A percentile compares a stretch with the other conserved stretches of the same genome.
Conservation (phyloP, 768 basidiomycete species). For the Hysterangium stoloniferum region DNA sequence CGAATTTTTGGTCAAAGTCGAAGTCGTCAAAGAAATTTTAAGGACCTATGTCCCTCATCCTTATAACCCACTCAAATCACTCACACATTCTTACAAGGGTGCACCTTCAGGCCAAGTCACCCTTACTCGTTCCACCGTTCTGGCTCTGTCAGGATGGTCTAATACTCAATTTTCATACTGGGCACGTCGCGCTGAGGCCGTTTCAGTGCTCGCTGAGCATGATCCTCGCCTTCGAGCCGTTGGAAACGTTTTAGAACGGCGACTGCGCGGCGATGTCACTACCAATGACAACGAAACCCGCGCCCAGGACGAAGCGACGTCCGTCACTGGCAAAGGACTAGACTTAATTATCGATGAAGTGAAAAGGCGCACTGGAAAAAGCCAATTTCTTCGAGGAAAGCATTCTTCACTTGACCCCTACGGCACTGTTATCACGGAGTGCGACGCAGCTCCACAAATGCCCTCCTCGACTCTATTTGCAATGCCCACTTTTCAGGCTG, state of each 20-base stretch:
- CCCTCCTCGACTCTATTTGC: conserved; percentile 25
- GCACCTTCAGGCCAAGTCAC: conserved; percentile 37
- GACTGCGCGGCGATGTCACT: conserved; percentile 26
- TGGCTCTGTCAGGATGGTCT: conserved; percentile 43
- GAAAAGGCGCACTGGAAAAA: conserved; percentile 39
- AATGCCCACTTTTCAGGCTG: conserved; percentile 34
- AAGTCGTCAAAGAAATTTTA: conserved; percentile 42
- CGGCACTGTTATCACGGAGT: conserved; percentile 27
- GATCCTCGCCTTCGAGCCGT: conserved; percentile 35
- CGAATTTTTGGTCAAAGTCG: conserved; percentile 46
- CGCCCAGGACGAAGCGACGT: conserved; percentile 30
- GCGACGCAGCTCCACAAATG: conserved; percentile 14
- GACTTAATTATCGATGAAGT: conserved; percentile 41
- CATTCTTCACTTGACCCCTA: conserved; percentile 45
- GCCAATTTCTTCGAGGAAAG: conserved; percentile 43
- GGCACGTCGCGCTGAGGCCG: conserved; percentile 44
- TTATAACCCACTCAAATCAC: conserved; percentile 43
- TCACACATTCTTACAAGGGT: conserved; percentile 31
- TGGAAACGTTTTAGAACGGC: conserved; percentile 33
- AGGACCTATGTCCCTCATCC: conserved; percentile 44
- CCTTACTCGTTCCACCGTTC: conserved; percentile 40
- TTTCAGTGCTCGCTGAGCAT: conserved; percentile 36
- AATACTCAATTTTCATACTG: conserved; percentile 49
- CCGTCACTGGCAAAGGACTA: conserved; percentile 41
- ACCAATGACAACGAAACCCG: conserved; percentile 9